These are phyloP conservation scores for Aspergillus thermomutatus DNA, from an alignment of 2,329 filamentous ascomycete genomes.

Conservation along the genomic window DNA sequence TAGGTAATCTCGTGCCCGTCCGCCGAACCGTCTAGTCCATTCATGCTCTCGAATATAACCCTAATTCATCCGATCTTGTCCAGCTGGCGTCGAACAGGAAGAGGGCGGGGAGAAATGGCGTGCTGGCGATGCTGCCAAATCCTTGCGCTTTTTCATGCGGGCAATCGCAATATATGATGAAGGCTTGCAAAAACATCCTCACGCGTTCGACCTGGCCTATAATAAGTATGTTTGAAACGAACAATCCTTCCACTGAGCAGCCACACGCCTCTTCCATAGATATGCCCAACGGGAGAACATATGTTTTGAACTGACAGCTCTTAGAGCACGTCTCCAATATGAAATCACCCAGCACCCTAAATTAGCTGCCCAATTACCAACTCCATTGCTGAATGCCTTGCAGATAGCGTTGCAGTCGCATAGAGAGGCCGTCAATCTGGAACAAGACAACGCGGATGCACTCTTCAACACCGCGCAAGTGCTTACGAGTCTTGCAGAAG, in stretches of 20 bases:
- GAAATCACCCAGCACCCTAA: constrained; percentile 66
- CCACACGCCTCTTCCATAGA: not conserved
- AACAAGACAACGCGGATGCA: constrained; percentile 62
- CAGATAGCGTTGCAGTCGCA: constrained; percentile 62
- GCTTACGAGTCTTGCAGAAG: constrained; percentile 63
- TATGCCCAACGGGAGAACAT: not conserved
- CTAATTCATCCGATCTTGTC: not conserved
- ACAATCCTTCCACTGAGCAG: not conserved
- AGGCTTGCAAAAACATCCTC: constrained; percentile 59
- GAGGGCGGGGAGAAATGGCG: constrained; percentile 73
- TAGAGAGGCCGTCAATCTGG: constrained; percentile 56
- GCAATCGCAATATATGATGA: constrained; percentile 65
- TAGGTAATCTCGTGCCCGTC: constrained; percentile 22
- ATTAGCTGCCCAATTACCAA: constrained; percentile 57
- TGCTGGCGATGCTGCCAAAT: constrained; percentile 66
- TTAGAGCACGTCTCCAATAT: constrained; percentile 65
- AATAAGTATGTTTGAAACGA: constrained; percentile 58
- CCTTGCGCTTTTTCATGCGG: constrained; percentile 55
- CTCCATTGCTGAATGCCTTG: constrained; percentile 53
- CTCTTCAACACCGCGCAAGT: constrained; percentile 72
- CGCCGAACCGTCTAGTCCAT: not conserved
- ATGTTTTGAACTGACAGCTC: constrained; percentile 9
- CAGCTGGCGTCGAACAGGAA: constrained; percentile 65
- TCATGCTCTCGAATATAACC: not conserved
- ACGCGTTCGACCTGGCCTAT: constrained; percentile 68